Conservation (phyloP, 2,329 filamentous ascomycete genomes). For the Hypoxylon sp. region DNA sequence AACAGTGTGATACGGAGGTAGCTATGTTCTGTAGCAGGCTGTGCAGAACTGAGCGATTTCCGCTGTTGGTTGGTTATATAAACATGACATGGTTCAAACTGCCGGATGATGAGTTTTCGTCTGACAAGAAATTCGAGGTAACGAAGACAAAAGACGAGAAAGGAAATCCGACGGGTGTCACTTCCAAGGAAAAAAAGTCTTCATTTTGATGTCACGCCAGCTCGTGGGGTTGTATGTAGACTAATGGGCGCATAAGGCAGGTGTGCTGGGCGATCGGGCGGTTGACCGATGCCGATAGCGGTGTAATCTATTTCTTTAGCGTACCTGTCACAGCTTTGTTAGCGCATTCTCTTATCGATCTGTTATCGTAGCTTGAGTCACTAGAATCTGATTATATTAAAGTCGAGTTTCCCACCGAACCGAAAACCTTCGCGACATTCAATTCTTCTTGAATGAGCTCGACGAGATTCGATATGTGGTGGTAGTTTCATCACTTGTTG, state of each 20-base stretch:
- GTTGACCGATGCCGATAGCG: slow-evolving; percentile 39
- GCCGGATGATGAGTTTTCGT: slow-evolving; percentile 17
- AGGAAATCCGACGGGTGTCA: slow-evolving; percentile 37
- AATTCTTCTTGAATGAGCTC: not conserved
- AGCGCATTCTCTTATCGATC: slow-evolving; percentile 35
- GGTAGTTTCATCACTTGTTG: slow-evolving; percentile 24
- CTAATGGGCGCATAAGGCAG: slow-evolving; percentile 22
- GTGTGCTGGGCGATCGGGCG: slow-evolving; percentile 22
- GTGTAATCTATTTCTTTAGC: slow-evolving; percentile 15
- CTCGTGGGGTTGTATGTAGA: slow-evolving; percentile 22
- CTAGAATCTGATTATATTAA: slow-evolving; percentile 39
- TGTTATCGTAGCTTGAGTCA: slow-evolving; percentile 39
- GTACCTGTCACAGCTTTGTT: slow-evolving; percentile 28
- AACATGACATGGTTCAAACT: slow-evolving; percentile 4
- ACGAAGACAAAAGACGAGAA: slow-evolving; percentile 29
- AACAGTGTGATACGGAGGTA: not conserved
- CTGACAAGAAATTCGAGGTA: slow-evolving; percentile 14
- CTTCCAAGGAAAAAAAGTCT: slow-evolving; percentile 28
- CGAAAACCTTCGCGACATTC: not conserved
- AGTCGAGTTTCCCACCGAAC: slow-evolving; percentile 23
- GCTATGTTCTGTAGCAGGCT: not conserved
- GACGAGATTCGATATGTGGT: slow-evolving; percentile 25
- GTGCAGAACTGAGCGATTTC: slow-evolving; percentile 18
- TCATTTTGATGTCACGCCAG: slow-evolving; percentile 38
- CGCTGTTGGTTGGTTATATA: slow-evolving; percentile 18